Evolutionary conservation across 2,329 filamentous ascomycete species (phyloP).

Genomic region (Cadophora sp.): DNA sequence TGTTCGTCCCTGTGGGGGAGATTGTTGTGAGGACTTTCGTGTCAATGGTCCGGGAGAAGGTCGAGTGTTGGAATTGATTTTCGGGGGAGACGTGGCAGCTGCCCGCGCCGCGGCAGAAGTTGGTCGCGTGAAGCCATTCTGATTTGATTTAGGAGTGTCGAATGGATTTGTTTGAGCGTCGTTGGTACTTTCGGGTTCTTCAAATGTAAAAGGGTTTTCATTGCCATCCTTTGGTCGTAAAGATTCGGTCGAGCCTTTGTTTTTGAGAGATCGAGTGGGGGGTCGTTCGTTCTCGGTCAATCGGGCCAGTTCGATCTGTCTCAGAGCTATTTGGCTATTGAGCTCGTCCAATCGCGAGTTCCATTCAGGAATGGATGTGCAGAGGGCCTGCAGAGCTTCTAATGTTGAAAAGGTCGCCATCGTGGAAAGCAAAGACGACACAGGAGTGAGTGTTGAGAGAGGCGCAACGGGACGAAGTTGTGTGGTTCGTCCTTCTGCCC

Average conservation of each 20-base stretch:
- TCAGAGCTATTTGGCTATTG: slow-evolving; percentile 64
- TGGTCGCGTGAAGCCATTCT: slow-evolving; percentile 28
- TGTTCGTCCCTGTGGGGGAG: slow-evolving; percentile 28
- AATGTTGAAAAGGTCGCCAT: slow-evolving; percentile 44
- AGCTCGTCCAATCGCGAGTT: slow-evolving; percentile 64
- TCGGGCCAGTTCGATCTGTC: slow-evolving; percentile 65
- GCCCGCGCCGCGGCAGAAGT: slow-evolving; percentile 31
- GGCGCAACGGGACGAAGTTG: not conserved
- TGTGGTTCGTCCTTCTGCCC: slow-evolving; percentile 6
- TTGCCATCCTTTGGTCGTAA: slow-evolving; percentile 42
- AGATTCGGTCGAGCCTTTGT: slow-evolving; percentile 46
- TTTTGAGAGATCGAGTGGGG: slow-evolving; percentile 44
- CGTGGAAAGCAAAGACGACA: not conserved
- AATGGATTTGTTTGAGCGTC: slow-evolving; percentile 26
- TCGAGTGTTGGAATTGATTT: slow-evolving; percentile 25
- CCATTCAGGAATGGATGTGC: slow-evolving; percentile 65
- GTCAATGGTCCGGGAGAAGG: slow-evolving; percentile 28
- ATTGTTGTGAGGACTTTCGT: slow-evolving; percentile 36
- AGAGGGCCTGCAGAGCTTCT: slow-evolving; percentile 63
- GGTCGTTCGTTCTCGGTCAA: slow-evolving; percentile 47
- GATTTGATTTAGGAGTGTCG: slow-evolving; percentile 30
- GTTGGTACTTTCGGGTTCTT: slow-evolving; percentile 28
- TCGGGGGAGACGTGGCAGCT: slow-evolving; percentile 24
- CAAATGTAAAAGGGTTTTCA: slow-evolving; percentile 29
- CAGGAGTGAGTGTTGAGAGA: not conserved